Evolutionary conservation across 441 rosid species (phyloP), one percentile per base, ranked within the genome.

Genomic region (Brassica balearica): DNA sequence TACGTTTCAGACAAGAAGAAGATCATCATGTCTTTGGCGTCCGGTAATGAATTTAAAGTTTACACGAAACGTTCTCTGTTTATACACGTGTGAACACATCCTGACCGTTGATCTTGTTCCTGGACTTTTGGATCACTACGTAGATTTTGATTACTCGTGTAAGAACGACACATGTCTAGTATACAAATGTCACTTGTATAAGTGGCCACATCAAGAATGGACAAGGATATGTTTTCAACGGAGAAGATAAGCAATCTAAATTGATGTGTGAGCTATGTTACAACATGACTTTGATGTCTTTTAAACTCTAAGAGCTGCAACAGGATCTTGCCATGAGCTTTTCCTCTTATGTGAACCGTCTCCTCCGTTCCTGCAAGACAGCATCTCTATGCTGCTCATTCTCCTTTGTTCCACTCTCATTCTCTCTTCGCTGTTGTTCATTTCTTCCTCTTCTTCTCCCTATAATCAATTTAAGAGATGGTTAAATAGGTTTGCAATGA

Each of bases 241-340:
- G 23, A 61, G 61, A 56, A 51, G 71, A 77, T 55, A 77, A 71
- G 23, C 43, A n/a, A n/a, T n/a, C n/a, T 62, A 46, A n/a, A 32
- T 25, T 77, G 53, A 70, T 56, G 60, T 56, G 63, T 0, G 60
- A 78, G 69, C 73, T 72, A 72, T 73, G 56, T 78, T 72, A 78
- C 74, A 59, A 34, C 38, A 11, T 14, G 17, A 48, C 14, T 4
- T 3, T n/a, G 55, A 12, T 10, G 1, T 60, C 7, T 29, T 62
- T 64, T 69, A 80, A 56, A 70, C 79, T 74, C 63, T 80, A 11
- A 80, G 78, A 15, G 82, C 69, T 74, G 79, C 43, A 19, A 80
- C 62, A 74, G 82, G 79, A 43, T 80, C 82, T 80, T 80, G 82
- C 82, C 82, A 80, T 48, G 82, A 69, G 12, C 70, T 74, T 48